phyloP scores from a whole-genome alignment of 2,329 filamentous ascomycete species.

The Huntiella bhutanensis region DNA sequence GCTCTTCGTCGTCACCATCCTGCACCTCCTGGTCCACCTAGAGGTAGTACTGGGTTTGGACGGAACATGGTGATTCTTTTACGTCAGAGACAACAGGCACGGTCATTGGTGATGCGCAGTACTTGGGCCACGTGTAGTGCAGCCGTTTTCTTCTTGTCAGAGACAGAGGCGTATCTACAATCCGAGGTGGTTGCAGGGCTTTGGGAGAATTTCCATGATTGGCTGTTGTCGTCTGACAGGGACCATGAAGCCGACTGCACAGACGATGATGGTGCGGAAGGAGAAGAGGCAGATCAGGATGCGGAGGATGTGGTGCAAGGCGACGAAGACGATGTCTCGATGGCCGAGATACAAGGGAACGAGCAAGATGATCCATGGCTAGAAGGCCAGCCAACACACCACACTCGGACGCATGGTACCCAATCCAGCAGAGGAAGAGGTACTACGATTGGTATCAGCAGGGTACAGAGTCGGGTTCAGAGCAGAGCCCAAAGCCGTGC shows the following conservation, averaged over 20 bases:
- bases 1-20: constrained; percentile 61
- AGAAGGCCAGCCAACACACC: constrained; percentile 12
- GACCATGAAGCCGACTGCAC: constrained; percentile 11
- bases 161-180: constrained; percentile 75
- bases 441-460: no score
- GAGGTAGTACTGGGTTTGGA: constrained; percentile 41
- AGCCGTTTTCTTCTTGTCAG: constrained; percentile 73
- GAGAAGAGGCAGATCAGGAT: background rate
- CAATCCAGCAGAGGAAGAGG: background rate
- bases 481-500: background rate
- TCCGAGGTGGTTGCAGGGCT: constrained; percentile 68
- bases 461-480: background rate
- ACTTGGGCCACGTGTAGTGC: constrained; percentile 83
- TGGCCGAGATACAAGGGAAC: background rate
- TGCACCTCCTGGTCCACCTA: constrained; percentile 45
- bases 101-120: constrained; percentile 52
- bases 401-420: constrained; percentile 2
- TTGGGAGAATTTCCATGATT: constrained; percentile 61
- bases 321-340: constrained; percentile 1
- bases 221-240: constrained; percentile 38
- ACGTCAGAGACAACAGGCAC: constrained; percentile 42
- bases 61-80: constrained; percentile 40
- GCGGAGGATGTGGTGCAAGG: background rate
- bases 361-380: constrained; percentile 18
- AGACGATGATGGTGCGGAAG: background rate